Evolutionary conservation across 73 alveolate species (phyloP), one percentile per base, ranked within the genome.

Genomic region (Paramecium biaurelia): DNA sequence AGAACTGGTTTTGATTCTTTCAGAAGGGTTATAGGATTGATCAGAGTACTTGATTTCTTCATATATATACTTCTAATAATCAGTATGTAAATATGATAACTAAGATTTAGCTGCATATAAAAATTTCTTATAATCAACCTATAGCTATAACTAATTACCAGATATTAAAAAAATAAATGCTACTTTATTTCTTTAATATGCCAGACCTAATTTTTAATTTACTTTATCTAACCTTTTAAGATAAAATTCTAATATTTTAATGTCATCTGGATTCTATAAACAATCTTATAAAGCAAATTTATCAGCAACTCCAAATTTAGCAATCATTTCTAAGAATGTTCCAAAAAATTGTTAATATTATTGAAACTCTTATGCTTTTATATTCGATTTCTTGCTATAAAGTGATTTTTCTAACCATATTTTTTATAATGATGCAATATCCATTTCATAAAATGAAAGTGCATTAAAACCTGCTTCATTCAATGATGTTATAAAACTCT

Each of bases 401-500:
- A 63, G 84, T 2, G 70, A 43, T 79, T 79, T 79, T 79, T 43
- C 70, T 26, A 79, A 8, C 74, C 70, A 79, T 41, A 79, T 24
- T 23, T 63, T 79, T 45, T 79, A 14, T 4, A 79, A 15, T 2
- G 90, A 6, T 1, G 70, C 26, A 20, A 79, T 79, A 79, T 79
- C 90, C 49, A 47, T 30, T 43, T 79, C 90, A 34, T 43, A 79
- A 45, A 79, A 79, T 1, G 76, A 41, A 30, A 79, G 56, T 0
- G 56, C 74, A 47, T 45, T 79, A 79, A 79, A 79, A 4, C 90
- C 90, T 24, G 63, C 90, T 45, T 79, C 90, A 47, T 79, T 79
- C 20, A 79, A 34, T 14, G 70, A 79, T 12, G 90, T 30, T 4
- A 79, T 42, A 45, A 43, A 45, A 79, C 45, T 10, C 47, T 79